Conservation (phyloP, 129 eudicot genomes). For the Centella asiatica region DNA sequence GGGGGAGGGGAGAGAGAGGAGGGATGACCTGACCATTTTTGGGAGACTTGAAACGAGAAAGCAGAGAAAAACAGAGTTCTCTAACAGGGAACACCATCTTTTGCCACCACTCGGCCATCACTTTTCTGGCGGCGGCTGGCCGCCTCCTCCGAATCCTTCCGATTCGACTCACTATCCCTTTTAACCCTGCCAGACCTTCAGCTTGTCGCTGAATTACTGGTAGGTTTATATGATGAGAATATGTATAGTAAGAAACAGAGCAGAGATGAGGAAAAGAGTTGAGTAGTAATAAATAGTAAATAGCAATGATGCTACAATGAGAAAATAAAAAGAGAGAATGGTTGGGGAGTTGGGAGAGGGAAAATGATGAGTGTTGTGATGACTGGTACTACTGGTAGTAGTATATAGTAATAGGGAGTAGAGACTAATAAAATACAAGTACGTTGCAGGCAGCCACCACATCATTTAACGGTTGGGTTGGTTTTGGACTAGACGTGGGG, state of each 20-base stretch:
- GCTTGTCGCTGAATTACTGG: not conserved
- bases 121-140: constrained; percentile 21
- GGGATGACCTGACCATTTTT: constrained; percentile 21
- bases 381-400: not conserved
- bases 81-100: constrained; percentile 41
- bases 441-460: too few relatives aligned
- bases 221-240: not conserved
- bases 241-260: not conserved
- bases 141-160: constrained; percentile 20
- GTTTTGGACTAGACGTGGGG: not conserved
- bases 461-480: not conserved
- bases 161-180: constrained; percentile 22
- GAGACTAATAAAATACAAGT: too few relatives aligned
- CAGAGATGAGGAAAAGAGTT: not conserved
- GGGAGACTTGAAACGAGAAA: constrained; percentile 30
- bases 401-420: too few relatives aligned
- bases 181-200: constrained; percentile 30
- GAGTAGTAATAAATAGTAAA: not conserved
- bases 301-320: not conserved
- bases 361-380: not conserved
- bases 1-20: not conserved
- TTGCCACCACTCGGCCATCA: constrained; percentile 33
- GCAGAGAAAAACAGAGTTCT: constrained; percentile 24
- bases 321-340: not conserved
- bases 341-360: not conserved